Base-by-base conservation (phyloP, 2,329 filamentous ascomycete species). In the Phialophora macrospora region DNA sequence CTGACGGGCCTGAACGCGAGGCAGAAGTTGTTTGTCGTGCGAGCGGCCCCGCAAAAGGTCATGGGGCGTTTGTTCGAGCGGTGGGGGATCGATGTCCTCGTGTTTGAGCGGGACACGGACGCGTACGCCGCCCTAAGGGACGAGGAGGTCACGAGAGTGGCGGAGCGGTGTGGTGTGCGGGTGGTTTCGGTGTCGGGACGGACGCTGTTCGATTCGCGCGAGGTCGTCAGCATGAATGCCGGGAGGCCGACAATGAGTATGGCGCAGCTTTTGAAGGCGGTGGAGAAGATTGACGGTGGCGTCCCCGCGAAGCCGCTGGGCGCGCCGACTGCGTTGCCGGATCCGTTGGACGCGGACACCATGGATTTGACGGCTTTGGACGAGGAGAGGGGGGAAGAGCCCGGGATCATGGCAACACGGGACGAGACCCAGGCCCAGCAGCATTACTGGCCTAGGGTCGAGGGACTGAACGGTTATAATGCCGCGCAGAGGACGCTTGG, bases 91-190 rank as follows among this genome's bases (percentile, higher is more conserved):
- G 90, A 89, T 0, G 90, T 93, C 76, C 77, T 93, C 4, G 90
- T 92, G 0, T 93, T 92, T 71, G 90, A 93, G 74, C 90, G 89
- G 72, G 90, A 93, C 72, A 91, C 89, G 0, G 90, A 93, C 78
- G 82, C 88, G 0, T 93, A 93, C 77, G 89, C 82, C 4, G 82
- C 85, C 17, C 83, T 87, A 48, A 79, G 90, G 57, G 90, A 93
- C 75, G 81, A 80, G 1, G 77, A 80, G 20, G 83, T 93, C 11
- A 77, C 82, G 38, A 76, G 81, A 17, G 77, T 88, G n/a, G 90
- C 90, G 4, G 79, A 83, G 69, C 78, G 85, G 54, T 87, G 88
- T 0, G 90, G 89, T 1, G 87, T 93, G 1, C 74, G 90, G 72
- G 88, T 93, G 22, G 79, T 93, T n/a, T 41, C 44, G 14, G 77